Conservation (phyloP, 2,329 filamentous ascomycete species). For the Lachnellula occidentalis region DNA sequence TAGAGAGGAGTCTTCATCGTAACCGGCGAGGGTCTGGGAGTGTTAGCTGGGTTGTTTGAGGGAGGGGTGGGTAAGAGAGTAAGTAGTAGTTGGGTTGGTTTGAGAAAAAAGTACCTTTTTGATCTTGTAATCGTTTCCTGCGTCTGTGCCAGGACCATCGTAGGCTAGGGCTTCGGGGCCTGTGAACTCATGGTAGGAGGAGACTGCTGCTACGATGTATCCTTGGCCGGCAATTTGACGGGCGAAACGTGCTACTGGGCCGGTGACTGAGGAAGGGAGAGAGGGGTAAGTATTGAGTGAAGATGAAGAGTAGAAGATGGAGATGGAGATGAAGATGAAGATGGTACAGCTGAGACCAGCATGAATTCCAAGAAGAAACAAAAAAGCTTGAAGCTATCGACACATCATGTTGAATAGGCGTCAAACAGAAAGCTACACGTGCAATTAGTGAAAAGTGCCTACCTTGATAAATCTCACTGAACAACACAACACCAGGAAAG, state of each 20-base stretch:
- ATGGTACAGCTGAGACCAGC: background rate
- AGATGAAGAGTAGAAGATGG: background rate
- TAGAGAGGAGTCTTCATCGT: slow-evolving; percentile 71
- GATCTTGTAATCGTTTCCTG: slow-evolving; percentile 82
- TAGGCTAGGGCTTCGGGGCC: slow-evolving; percentile 79
- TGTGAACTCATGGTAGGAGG: slow-evolving; percentile 89
- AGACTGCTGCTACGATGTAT: slow-evolving; percentile 88
- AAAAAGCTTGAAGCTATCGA: background rate
- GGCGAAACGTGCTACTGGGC: slow-evolving; percentile 82
- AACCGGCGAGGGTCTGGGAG: slow-evolving; percentile 69
- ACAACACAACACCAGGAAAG: slow-evolving; percentile 83
- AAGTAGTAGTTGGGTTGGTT: background rate
- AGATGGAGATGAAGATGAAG: background rate
- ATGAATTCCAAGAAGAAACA: no score
- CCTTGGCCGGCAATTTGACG: slow-evolving; percentile 88
- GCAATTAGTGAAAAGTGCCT: slow-evolving; percentile 11
- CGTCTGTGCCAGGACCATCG: slow-evolving; percentile 80
- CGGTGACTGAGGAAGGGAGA: slow-evolving; percentile 59
- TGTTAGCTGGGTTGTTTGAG: background rate
- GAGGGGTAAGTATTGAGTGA: slow-evolving; percentile 7
- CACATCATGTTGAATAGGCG: background rate
- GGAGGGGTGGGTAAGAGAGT: background rate
- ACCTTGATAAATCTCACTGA: slow-evolving; percentile 97
- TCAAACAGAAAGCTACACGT: background rate
- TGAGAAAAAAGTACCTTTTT: slow-evolving; percentile 51